phyloP scores from a whole-genome alignment of 1,284 basidiomycete species.

The Ceratobasidium papillatum region DNA sequence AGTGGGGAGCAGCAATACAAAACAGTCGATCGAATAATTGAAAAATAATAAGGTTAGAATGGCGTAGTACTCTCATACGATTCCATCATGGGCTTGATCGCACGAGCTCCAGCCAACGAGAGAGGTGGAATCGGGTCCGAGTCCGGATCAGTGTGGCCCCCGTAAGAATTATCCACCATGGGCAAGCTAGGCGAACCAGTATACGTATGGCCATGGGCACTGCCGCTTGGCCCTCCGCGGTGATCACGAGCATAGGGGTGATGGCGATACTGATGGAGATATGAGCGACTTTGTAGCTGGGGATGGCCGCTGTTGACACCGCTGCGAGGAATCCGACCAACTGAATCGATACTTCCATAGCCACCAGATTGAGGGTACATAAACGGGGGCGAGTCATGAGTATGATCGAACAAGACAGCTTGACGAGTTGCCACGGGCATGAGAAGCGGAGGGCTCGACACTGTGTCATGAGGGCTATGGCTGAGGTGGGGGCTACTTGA shows the following conservation, averaged over 20 bases:
- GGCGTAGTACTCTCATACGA: not conserved
- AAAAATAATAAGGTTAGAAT: not conserved
- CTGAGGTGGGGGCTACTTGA: not conserved
- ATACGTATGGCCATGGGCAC: not conserved
- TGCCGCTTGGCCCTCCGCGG: not conserved
- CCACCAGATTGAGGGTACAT: not conserved
- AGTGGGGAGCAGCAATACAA: not conserved
- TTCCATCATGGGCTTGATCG: not conserved
- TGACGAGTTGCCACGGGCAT: not conserved
- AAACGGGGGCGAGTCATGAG: not conserved
- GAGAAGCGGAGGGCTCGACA: not conserved
- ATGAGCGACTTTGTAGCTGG: not conserved
- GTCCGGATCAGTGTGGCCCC: not conserved
- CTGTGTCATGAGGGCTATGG: not conserved
- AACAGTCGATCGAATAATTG: not conserved
- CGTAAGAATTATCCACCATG: not conserved
- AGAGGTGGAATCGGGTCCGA: slow-evolving; percentile 3
- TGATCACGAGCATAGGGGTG: slow-evolving; percentile 20
- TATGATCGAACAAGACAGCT: not conserved
- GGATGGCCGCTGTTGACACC: not conserved
- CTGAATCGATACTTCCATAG: not conserved
- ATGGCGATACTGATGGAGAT: not conserved
- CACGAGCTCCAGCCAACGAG: not conserved
- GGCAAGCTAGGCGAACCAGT: not conserved
- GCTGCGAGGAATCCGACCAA: not conserved